Percentiles rank a stretch among this genome's conserved stretches.
Conservation (phyloP, 768 basidiomycete genomes). For the Roridomyces roridus region DNA sequence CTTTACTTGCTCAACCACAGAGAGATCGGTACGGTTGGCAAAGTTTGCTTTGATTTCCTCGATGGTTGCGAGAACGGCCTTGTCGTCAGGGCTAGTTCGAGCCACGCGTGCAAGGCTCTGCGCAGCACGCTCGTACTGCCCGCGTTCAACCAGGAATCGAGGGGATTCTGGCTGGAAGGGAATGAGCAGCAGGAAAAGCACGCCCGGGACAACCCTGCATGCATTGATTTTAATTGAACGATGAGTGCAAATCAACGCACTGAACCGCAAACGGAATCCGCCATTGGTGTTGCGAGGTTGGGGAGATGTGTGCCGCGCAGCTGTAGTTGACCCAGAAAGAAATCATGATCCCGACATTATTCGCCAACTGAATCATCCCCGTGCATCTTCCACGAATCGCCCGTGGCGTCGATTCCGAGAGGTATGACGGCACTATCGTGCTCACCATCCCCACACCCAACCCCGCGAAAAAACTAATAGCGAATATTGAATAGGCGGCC, state of each 20-base stretch:
- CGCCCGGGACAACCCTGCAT: constrained; percentile 51
- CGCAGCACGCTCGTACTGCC: constrained; percentile 47
- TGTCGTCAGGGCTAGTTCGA: constrained; percentile 39
- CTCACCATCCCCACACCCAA: constrained; percentile 64
- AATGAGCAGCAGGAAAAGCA: constrained; percentile 54
- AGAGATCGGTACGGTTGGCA: constrained; percentile 42
- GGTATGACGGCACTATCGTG: constrained; percentile 55
- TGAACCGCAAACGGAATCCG: constrained; percentile 59
- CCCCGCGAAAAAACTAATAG: constrained; percentile 65
- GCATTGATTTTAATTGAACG: not conserved
- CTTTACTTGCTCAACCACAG: constrained; percentile 41
- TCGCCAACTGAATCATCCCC: constrained; percentile 45
- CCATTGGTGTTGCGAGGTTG: constrained; percentile 51
- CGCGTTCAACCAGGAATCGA: constrained; percentile 59
- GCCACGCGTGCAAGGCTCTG: constrained; percentile 43
- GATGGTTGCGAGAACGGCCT: constrained; percentile 41
- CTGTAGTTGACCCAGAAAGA: constrained; percentile 57
- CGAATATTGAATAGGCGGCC: too few species aligned
- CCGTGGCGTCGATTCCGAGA: constrained; percentile 56
- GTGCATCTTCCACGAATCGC: constrained; percentile 58
- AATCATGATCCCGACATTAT: constrained; percentile 45
- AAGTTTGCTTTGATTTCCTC: constrained; percentile 58
- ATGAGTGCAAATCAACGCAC: constrained; percentile 18
- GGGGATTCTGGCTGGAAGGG: constrained; percentile 60
- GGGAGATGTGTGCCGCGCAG: constrained; percentile 40